These are phyloP conservation scores for Scheffersomyces stipitis DNA, from an alignment of 805 yeast species.

Conservation along the genomic window DNA sequence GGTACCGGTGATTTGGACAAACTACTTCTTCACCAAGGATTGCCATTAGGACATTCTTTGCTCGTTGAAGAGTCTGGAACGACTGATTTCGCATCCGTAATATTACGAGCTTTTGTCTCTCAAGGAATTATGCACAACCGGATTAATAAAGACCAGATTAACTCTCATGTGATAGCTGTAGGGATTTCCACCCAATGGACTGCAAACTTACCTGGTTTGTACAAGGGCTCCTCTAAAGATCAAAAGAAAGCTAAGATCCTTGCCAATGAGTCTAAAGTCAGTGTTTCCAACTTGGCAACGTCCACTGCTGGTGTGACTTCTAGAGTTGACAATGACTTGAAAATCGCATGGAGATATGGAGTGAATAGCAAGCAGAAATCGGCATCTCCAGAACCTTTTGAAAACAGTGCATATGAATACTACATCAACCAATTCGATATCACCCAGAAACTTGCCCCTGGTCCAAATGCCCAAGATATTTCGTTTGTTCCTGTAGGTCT, in stretches of 20 bases:
- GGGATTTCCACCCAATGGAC: constrained; percentile 62
- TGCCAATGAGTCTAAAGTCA: constrained; percentile 59
- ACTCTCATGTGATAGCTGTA: constrained; percentile 62
- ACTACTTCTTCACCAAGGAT: constrained; percentile 75
- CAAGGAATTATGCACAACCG: constrained; percentile 75
- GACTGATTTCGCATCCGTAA: constrained; percentile 78
- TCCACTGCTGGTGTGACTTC: constrained; percentile 5
- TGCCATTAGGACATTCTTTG: constrained; percentile 74
- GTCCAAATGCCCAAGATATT: constrained; percentile 62
- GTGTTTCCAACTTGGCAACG: constrained; percentile 61
- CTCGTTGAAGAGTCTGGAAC: constrained; percentile 82
- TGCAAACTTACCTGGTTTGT: constrained; percentile 72
- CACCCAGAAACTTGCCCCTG: constrained; percentile 67
- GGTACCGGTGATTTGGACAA: constrained; percentile 78
- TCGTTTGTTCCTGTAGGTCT: constrained; percentile 47
- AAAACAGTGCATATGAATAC: constrained; percentile 41
- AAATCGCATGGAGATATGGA: constrained; percentile 95
- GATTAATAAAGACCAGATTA: constrained; percentile 29
- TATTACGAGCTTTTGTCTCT: constrained; percentile 68
- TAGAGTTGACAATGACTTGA: constrained; percentile 49
- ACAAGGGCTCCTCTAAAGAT: constrained; percentile 66
- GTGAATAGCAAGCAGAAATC: constrained; percentile 23
- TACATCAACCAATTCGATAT: constrained; percentile 74
- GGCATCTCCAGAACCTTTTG: constrained; percentile 24
- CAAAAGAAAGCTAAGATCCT: constrained; percentile 58